Conservation (phyloP, 441 rosid genomes). For the Populus hybrid region DNA sequence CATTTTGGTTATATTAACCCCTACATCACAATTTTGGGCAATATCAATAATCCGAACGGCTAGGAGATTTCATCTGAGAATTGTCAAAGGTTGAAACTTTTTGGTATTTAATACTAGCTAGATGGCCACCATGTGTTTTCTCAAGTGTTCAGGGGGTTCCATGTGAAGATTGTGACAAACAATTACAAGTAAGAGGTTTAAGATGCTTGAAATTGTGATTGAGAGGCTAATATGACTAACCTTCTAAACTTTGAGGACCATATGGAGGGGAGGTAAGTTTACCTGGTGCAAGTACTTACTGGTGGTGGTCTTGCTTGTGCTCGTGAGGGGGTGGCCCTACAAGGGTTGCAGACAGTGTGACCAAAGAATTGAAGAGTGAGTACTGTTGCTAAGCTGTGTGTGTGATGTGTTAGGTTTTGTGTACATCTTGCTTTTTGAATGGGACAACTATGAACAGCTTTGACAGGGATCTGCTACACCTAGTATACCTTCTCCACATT, state of each 20-base stretch:
- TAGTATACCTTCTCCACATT: not conserved
- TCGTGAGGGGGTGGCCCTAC: not conserved
- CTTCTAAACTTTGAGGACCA: not conserved
- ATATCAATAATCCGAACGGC: too few relatives aligned
- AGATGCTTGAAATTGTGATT: not conserved
- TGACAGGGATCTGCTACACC: not conserved
- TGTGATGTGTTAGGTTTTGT: not conserved
- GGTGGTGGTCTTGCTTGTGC: not conserved
- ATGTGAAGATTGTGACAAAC: not conserved
- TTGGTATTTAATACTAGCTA: not conserved
- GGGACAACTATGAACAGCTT: not conserved
- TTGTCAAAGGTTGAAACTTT: not conserved
- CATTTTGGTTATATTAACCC: not conserved
- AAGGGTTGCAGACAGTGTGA: not conserved
- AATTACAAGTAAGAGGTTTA: not conserved
- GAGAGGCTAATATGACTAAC: not conserved
- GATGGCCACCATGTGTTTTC: not conserved
- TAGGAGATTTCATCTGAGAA: not conserved
- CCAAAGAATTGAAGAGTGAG: not conserved
- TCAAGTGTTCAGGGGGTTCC: not conserved
- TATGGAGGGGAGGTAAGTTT: not conserved
- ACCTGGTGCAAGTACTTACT: not conserved
- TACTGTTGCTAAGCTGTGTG: not conserved
- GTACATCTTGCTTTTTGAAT: not conserved
- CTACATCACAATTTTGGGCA: not conserved